Evolutionary conservation across 345 rosid genomes (phyloP).

Genomic region (Camelina laxa): DNA sequence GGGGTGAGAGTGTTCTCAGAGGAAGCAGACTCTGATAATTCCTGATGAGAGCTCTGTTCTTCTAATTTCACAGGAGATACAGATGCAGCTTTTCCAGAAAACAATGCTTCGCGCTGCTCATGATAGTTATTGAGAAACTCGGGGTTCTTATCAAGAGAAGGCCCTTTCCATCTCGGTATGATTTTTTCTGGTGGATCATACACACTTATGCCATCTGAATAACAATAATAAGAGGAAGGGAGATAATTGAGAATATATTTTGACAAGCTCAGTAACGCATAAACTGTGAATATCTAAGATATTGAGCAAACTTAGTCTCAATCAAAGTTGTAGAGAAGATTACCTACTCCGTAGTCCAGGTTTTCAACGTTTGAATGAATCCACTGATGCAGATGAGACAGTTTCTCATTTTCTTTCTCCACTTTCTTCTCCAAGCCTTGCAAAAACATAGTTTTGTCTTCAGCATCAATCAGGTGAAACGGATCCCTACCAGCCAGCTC

Average conservation of each 20-base stretch:
- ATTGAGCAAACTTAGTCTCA: conserved; percentile 1
- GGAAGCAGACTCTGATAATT: conserved; percentile 42
- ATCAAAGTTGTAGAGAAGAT: conserved; percentile 24
- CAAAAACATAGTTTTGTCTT: conserved; percentile 75
- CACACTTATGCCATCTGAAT: conserved; percentile 79
- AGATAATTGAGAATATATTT: conserved; percentile 7
- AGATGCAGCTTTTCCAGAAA: conserved; percentile 48
- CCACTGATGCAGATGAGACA: conserved; percentile 70
- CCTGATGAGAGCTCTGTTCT: conserved; percentile 49
- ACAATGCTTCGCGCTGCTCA: conserved; percentile 58
- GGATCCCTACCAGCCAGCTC: conserved; percentile 89
- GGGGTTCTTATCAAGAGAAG: conserved; percentile 62
- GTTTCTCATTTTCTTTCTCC: conserved; percentile 76
- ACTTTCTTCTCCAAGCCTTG: conserved; percentile 85
- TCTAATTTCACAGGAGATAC: conserved; percentile 47
- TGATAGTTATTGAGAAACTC: conserved; percentile 56
- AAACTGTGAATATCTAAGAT: background rate
- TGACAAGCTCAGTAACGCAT: conserved; percentile 5
- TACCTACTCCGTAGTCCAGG: conserved; percentile 94
- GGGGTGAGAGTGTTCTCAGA: conserved; percentile 46
- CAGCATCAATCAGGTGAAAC: conserved; percentile 70
- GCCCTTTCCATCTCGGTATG: conserved; percentile 89
- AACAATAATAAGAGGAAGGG: conserved; percentile 22
- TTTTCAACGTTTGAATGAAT: conserved; percentile 90
- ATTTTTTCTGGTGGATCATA: conserved; percentile 81